phyloP scores from a whole-genome alignment of 257 asterid genomes.

The Solanum phureja region DNA sequence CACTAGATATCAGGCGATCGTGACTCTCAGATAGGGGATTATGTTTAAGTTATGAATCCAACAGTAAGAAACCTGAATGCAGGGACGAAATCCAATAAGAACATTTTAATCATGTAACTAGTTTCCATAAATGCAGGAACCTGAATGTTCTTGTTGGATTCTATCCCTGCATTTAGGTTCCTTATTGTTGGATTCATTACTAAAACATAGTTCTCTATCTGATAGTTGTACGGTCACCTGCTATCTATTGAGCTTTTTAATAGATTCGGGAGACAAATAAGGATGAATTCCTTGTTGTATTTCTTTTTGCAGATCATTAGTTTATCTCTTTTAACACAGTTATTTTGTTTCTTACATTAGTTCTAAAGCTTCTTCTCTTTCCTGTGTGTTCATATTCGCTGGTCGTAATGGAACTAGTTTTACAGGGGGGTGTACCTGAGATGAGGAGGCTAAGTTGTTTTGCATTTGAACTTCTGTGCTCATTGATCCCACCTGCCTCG shows the following conservation, averaged over 20 bases:
- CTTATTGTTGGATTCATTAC: not conserved
- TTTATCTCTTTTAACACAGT: not conserved
- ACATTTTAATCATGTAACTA: not conserved
- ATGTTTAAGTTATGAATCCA: not conserved
- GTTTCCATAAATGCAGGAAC: not conserved
- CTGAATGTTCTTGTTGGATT: not conserved
- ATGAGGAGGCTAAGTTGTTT: not conserved
- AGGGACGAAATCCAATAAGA: not conserved
- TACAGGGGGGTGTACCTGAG: not conserved
- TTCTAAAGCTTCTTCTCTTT: not conserved
- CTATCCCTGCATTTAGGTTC: not conserved
- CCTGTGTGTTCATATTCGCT: not conserved
- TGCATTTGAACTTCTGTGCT: not conserved
- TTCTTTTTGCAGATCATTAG: not conserved
- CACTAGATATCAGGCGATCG: not conserved
- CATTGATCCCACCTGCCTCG: not conserved
- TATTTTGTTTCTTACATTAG: not conserved
- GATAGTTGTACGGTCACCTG: not conserved
- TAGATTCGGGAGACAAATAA: not conserved
- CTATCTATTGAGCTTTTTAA: no score
- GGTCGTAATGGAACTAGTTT: not conserved
- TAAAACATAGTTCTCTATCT: not conserved
- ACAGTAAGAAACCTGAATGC: not conserved
- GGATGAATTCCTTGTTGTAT: not conserved
- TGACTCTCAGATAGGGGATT: not conserved